phyloP scores from a whole-genome alignment of 2,329 filamentous ascomycete species.

The Thyridium curvatum region DNA sequence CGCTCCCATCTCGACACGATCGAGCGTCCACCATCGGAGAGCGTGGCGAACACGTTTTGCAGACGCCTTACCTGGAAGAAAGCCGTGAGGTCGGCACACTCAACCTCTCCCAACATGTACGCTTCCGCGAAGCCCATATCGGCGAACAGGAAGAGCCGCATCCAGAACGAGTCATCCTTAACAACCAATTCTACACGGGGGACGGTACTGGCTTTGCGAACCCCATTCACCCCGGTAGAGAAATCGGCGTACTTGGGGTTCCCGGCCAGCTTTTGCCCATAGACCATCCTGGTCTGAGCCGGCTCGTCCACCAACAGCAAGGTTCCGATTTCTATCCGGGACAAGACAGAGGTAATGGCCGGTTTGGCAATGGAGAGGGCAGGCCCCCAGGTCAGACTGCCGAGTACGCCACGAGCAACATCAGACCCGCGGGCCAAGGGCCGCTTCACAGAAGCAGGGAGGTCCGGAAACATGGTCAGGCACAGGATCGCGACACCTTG shows the following conservation, averaged over 20 bases:
- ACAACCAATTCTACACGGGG: constrained; percentile 51
- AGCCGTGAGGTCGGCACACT: constrained; percentile 57
- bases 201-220: constrained; percentile 29
- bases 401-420: constrained; percentile 32
- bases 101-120: constrained; percentile 67
- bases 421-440: constrained; percentile 32
- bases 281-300: constrained; percentile 30
- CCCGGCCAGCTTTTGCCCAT: constrained; percentile 35
- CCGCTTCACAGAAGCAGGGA: constrained; percentile 28
- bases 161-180: constrained; percentile 57
- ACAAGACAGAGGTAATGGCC: constrained; percentile 36
- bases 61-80: constrained; percentile 55
- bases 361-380: constrained; percentile 38
- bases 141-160: constrained; percentile 60
- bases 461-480: constrained; percentile 3
- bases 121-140: constrained; percentile 70
- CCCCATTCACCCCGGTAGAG: constrained; percentile 24
- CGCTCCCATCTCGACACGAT: too few species aligned
- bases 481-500: neutral
- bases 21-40: neutral
- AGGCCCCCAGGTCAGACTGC: constrained; percentile 40
- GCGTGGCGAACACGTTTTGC: neutral
- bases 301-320: constrained; percentile 41
- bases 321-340: constrained; percentile 40
- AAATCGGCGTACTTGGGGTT: constrained; percentile 23